Conservation (phyloP, 2,329 filamentous ascomycete species). For the Xylaria sp. region DNA sequence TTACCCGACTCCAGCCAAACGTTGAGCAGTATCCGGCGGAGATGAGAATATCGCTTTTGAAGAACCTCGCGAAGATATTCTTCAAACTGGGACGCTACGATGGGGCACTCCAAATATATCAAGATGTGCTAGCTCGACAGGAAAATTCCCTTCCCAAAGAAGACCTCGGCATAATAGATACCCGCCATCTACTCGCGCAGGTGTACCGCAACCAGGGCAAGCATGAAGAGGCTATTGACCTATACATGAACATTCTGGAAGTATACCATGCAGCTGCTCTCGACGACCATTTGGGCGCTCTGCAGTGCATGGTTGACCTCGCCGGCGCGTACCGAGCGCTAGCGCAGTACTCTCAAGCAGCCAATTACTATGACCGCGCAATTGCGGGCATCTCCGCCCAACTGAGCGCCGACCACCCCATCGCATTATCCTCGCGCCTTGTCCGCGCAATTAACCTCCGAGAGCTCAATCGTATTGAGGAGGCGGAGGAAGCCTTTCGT, state of each 20-base stretch:
- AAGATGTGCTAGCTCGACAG: neutral
- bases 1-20: neutral
- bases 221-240: conserved; percentile 3
- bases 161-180: neutral
- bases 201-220: conserved; percentile 9
- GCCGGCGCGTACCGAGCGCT: conserved; percentile 10
- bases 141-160: neutral
- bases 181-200: conserved; percentile 7
- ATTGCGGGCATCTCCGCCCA: conserved; percentile 2
- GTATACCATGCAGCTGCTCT: neutral
- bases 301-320: conserved; percentile 12
- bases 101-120: conserved; percentile 1
- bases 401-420: conserved; percentile 10
- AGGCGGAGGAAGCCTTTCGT: conserved; percentile 12
- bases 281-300: conserved; percentile 8
- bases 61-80: conserved; percentile 5
- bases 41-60: neutral
- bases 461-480: conserved; percentile 3
- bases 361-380: conserved; percentile 6
- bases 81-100: conserved; percentile 8
- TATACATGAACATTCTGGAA: neutral
- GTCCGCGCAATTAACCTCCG: conserved; percentile 6
- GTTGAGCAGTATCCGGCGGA: neutral
- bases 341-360: conserved; percentile 3
- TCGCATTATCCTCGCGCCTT: conserved; percentile 3